phyloP scores from a whole-genome alignment of 495 filamentous ascomycete species.

The Hyaloscypha hepaticicola region DNA sequence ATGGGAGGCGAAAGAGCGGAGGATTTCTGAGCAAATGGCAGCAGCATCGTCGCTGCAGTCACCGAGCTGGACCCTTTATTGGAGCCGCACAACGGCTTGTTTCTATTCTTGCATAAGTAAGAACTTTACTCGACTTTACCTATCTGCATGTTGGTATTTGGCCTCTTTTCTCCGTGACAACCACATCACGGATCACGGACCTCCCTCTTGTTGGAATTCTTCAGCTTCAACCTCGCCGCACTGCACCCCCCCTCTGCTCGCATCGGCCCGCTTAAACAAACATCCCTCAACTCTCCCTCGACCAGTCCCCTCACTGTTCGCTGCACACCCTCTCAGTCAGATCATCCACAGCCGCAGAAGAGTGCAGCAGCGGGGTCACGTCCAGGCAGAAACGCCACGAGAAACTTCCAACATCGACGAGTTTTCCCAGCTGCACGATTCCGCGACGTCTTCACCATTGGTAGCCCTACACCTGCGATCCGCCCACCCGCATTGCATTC shows the following conservation, averaged over 20 bases:
- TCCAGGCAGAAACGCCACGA: slow-evolving; percentile 1
- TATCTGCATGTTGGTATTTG: no score
- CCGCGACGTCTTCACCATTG: background rate
- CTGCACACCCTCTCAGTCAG: background rate
- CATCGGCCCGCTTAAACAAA: background rate
- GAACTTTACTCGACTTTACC: background rate
- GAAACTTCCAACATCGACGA: background rate
- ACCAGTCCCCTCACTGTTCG: background rate
- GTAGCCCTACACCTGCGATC: background rate
- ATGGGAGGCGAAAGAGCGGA: background rate
- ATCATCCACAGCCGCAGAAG: background rate
- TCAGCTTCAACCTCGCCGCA: background rate
- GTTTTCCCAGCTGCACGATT: background rate
- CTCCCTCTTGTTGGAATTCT: background rate
- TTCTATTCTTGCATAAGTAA: background rate
- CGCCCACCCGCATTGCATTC: background rate
- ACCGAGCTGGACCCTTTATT: background rate
- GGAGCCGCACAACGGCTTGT: background rate
- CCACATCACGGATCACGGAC: background rate
- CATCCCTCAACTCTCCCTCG: background rate
- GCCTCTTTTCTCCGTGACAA: background rate
- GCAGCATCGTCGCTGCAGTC: background rate
- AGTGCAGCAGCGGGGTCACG: background rate
- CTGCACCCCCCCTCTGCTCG: background rate
- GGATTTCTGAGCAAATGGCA: background rate